phyloP scores from a whole-genome alignment of 768 basidiomycete genomes.

The Solioccasus polychromus region DNA sequence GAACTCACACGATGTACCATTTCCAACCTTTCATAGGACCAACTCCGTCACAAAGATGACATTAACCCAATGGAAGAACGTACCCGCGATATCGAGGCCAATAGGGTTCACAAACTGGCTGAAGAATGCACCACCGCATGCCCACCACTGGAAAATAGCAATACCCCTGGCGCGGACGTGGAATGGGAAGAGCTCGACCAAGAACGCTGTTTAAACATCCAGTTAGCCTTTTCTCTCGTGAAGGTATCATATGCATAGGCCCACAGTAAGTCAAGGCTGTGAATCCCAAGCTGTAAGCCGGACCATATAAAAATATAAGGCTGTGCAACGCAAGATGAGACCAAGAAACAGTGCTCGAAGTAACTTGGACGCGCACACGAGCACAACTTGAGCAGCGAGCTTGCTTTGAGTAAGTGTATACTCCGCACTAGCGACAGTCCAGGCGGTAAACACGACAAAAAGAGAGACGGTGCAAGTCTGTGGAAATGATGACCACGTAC shows the following conservation, averaged over 20 bases:
- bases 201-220: conserved; percentile 43
- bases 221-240: not conserved
- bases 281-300: conserved; percentile 5
- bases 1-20: conserved; percentile 11
- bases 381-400: not conserved
- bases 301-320: conserved; percentile 7
- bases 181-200: conserved; percentile 65
- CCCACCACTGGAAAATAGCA: conserved; percentile 58
- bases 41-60: no score
- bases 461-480: conserved; percentile 6
- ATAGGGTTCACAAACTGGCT: conserved; percentile 6
- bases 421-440: conserved; percentile 11
- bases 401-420: conserved; percentile 4
- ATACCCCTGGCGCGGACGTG: conserved; percentile 59
- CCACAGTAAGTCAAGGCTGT: conserved; percentile 5
- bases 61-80: not conserved
- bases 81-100: not conserved
- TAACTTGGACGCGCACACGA: not conserved
- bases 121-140: conserved; percentile 33
- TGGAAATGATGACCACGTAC: not conserved
- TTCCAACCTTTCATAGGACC: conserved; percentile 6
- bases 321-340: not conserved
- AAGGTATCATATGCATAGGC: not conserved
- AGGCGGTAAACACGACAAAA: conserved; percentile 7
- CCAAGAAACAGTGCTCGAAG: not conserved